These are phyloP conservation scores for Exophiala phaeomuriformis DNA, from an alignment of 2,329 filamentous ascomycete genomes.

Conservation along the genomic window DNA sequence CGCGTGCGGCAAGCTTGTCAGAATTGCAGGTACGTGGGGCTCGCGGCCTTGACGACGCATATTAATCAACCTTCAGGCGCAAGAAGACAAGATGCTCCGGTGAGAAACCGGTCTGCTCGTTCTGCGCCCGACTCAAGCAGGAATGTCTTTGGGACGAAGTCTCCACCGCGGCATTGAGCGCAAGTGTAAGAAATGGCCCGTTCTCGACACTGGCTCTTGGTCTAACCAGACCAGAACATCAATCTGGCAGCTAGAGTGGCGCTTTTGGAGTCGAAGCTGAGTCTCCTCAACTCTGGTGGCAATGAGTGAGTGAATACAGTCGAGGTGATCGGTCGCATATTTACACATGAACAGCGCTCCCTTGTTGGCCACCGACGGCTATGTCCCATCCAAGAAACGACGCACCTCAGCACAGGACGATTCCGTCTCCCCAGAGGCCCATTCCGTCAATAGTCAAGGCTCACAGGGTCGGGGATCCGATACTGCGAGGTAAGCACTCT, in stretches of 20 bases:
- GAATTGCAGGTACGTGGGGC: conserved; percentile 27
- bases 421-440: not conserved
- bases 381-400: not conserved
- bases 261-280: conserved; percentile 14
- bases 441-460: not conserved
- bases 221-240: conserved; percentile 4
- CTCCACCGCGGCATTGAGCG: conserved; percentile 3
- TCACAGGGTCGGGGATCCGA: not conserved
- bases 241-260: conserved; percentile 13
- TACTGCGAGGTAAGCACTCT: not conserved
- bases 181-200: not conserved
- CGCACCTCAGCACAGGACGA: not conserved
- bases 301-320: conserved; percentile 4
- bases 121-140: conserved; percentile 27
- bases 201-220: not conserved
- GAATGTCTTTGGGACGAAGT: conserved; percentile 27
- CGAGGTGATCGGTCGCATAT: not conserved
- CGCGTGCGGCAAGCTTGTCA: conserved; percentile 31
- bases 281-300: conserved; percentile 5
- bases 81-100: conserved; percentile 98
- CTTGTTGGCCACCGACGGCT: not conserved
- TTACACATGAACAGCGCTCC: not conserved
- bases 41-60: not conserved
- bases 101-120: conserved; percentile 79
- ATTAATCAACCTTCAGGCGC: conserved; percentile 43